Percentiles rank a stretch among this genome's conserved stretches.
Conservation (phyloP, 1,284 basidiomycete species). For the Ustilago esculenta region DNA sequence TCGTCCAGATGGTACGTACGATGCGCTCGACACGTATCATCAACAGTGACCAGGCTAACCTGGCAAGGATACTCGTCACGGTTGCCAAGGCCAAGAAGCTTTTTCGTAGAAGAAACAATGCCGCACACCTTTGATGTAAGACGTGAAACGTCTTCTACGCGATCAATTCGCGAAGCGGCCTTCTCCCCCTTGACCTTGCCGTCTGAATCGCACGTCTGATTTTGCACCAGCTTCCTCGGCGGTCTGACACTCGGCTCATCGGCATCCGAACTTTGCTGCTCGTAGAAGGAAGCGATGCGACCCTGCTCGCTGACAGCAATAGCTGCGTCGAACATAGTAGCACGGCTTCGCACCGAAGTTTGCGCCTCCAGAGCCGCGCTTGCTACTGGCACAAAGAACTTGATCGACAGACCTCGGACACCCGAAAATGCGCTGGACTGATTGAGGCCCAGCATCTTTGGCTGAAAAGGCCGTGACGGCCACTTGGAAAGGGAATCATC, state of each 20-base stretch:
- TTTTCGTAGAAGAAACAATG: slow-evolving; percentile 32
- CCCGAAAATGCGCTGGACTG: slow-evolving; percentile 5
- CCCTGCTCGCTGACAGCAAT: slow-evolving; percentile 28
- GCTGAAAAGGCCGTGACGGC: slow-evolving; percentile 14
- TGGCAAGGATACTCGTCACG: slow-evolving; percentile 32
- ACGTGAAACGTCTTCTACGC: slow-evolving; percentile 29
- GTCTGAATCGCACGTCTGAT: slow-evolving; percentile 4
- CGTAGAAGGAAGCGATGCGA: slow-evolving; percentile 12
- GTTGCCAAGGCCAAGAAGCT: slow-evolving; percentile 26
- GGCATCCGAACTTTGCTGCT: not conserved
- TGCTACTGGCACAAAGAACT: slow-evolving; percentile 16
- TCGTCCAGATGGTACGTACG: slow-evolving; percentile 36
- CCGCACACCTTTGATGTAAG: slow-evolving; percentile 42
- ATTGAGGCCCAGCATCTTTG: slow-evolving; percentile 1
- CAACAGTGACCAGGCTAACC: slow-evolving; percentile 35
- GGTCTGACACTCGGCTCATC: not conserved
- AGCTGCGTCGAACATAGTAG: slow-evolving; percentile 19
- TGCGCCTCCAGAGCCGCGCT: slow-evolving; percentile 5
- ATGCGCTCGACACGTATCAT: slow-evolving; percentile 8
- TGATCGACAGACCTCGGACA: slow-evolving; percentile 10
- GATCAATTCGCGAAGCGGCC: slow-evolving; percentile 15
- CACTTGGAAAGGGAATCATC: not conserved
- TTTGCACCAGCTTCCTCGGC: slow-evolving; percentile 15
- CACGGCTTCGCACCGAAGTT: slow-evolving; percentile 9
- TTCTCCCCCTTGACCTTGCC: slow-evolving; percentile 12